Percentiles rank a stretch among this genome's conserved stretches.
Evolutionary conservation across 2,329 filamentous ascomycete genomes (phyloP).

Genomic region (Epichloe baconii): DNA sequence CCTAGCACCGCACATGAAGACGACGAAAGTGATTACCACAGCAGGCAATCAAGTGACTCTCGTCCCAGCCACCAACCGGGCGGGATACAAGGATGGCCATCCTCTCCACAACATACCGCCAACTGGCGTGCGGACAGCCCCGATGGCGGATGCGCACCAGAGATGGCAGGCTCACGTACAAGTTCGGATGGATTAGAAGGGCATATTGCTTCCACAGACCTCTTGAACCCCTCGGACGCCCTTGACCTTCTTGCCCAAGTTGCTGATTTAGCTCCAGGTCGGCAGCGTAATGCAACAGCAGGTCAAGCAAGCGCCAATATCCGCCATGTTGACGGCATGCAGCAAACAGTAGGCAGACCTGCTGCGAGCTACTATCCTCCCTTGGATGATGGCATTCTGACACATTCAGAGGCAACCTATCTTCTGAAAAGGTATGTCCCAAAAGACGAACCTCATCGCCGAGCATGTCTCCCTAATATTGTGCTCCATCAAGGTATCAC

Average conservation of each 20-base stretch:
- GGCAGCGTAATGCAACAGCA: constrained; percentile 5
- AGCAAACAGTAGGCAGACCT: background rate
- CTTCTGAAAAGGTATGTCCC: constrained; percentile 15
- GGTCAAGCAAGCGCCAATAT: constrained; percentile 7
- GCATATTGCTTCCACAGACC: constrained; percentile 26
- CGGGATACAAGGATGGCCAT: constrained; percentile 6
- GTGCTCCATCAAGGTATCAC: constrained; percentile 35
- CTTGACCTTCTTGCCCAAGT: constrained; percentile 28
- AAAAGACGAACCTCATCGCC: no score
- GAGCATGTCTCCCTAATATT: background rate
- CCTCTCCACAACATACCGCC: constrained; percentile 7
- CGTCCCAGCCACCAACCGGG: background rate
- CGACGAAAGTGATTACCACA: constrained; percentile 4
- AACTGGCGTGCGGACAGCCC: constrained; percentile 8
- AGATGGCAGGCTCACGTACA: constrained; percentile 5
- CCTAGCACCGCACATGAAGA: constrained; percentile 4
- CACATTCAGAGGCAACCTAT: constrained; percentile 13
- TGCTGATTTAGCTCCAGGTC: constrained; percentile 22
- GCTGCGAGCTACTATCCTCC: constrained; percentile 17
- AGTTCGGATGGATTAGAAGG: constrained; percentile 19
- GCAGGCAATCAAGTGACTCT: background rate
- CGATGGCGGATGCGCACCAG: constrained; percentile 6
- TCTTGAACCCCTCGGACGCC: constrained; percentile 29
- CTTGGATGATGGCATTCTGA: constrained; percentile 18
- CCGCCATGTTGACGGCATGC: constrained; percentile 6